These are phyloP conservation scores for Millerozyma acaciae DNA, from an alignment of 805 yeast genomes.

Conservation along the genomic window DNA sequence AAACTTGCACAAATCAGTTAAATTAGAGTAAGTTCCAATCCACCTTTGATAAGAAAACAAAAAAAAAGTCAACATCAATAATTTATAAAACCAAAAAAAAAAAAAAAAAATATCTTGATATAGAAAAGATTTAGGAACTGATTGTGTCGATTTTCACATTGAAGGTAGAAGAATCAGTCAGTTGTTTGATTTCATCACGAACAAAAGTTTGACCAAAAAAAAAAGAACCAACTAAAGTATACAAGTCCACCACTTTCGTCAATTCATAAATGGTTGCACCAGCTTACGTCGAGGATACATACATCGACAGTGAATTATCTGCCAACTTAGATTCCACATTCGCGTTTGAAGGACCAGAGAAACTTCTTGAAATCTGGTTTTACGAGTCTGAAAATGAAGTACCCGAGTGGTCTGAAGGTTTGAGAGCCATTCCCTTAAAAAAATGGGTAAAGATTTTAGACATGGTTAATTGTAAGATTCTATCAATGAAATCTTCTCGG, in stretches of 20 bases:
- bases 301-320: conserved; percentile 76
- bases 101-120: no score
- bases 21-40: conserved; percentile 41
- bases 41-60: no score
- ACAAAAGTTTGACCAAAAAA: background rate
- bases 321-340: conserved; percentile 78
- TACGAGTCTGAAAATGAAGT: conserved; percentile 45
- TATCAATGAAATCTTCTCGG: conserved; percentile 68
- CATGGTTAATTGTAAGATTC: conserved; percentile 80
- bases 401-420: conserved; percentile 41
- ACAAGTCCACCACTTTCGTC: background rate
- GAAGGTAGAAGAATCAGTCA: background rate
- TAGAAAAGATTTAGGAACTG: no score
- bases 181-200: no score
- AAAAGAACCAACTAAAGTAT: conserved; percentile 2
- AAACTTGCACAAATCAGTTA: conserved; percentile 11
- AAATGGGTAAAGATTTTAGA: conserved; percentile 75
- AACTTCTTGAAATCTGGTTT: conserved; percentile 87
- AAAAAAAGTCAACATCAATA: no score
- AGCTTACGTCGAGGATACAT: conserved; percentile 41
- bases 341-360: conserved; percentile 98
- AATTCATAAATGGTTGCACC: conserved; percentile 41
- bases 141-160: no score
- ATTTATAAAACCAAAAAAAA: no score
- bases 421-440: conserved; percentile 60